Conservation (phyloP, 345 rosid species). For the Rhizophora mangle region DNA sequence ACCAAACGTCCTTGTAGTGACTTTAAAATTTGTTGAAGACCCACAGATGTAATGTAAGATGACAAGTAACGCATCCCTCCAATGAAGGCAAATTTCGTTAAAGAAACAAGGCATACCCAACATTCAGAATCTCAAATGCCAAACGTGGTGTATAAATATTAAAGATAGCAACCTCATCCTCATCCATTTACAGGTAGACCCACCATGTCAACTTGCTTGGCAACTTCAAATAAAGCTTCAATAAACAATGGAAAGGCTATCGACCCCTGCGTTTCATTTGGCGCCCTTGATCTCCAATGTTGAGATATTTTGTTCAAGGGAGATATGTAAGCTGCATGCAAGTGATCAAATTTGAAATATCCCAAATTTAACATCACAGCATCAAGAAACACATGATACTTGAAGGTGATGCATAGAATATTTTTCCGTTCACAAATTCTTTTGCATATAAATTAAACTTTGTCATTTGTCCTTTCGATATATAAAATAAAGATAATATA, state of each 20-base stretch:
- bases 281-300: neutral
- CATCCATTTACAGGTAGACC: slow-evolving; percentile 24
- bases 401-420: too few species aligned
- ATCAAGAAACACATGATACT: too few species aligned
- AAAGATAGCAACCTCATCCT: slow-evolving; percentile 16
- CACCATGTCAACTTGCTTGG: slow-evolving; percentile 20
- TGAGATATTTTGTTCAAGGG: too few species aligned
- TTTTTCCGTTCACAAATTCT: too few species aligned
- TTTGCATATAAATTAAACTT: too few species aligned
- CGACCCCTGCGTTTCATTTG: neutral
- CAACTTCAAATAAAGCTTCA: slow-evolving; percentile 7
- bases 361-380: too few species aligned
- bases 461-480: too few species aligned
- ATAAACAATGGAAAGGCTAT: neutral
- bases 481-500: too few species aligned
- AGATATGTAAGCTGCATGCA: too few species aligned
- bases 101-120: slow-evolving; percentile 3
- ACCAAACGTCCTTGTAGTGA: slow-evolving; percentile 3
- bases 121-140: slow-evolving; percentile 20
- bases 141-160: neutral
- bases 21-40: slow-evolving; percentile 31
- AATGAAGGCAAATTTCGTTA: neutral
- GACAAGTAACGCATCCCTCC: neutral
- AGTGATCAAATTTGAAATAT: too few species aligned
- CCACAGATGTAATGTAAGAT: slow-evolving; percentile 34